Conservation (phyloP, 2,329 filamentous ascomycete genomes). For the Fusarium penzigii region DNA sequence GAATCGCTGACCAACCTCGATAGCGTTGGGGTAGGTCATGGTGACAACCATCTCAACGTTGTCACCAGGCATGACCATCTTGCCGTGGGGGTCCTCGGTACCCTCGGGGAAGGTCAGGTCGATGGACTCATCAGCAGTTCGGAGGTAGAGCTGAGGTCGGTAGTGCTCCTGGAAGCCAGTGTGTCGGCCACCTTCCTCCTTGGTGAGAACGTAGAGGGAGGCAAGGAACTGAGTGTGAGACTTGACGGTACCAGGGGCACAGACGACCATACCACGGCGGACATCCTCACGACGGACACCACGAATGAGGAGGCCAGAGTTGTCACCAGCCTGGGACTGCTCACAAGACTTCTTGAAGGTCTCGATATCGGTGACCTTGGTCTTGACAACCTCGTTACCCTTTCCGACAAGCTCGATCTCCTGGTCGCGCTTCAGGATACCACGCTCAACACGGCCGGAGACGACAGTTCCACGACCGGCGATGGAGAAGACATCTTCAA, state of each 20-base stretch:
- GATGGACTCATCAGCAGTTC: conserved; percentile 82
- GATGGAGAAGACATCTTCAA: conserved; percentile 92
- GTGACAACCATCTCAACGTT: conserved; percentile 96
- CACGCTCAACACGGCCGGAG: conserved; percentile 96
- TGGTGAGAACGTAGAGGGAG: conserved; percentile 95
- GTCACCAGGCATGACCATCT: conserved; percentile 97
- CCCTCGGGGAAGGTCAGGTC: conserved; percentile 85
- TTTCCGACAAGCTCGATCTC: conserved; percentile 96
- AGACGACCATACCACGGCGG: conserved; percentile 90
- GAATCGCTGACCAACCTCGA: conserved; percentile 93
- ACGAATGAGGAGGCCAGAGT: conserved; percentile 94
- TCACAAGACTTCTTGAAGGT: conserved; percentile 99
- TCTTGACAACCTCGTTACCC: conserved; percentile 81
- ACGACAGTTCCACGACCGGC: conserved; percentile 94
- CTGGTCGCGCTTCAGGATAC: conserved; percentile 86
- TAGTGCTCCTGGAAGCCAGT: conserved; percentile 96
- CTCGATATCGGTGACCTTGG: conserved; percentile 99
- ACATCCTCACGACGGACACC: conserved; percentile 96
- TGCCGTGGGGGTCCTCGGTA: conserved; percentile 67
- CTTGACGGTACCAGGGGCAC: conserved; percentile 79
- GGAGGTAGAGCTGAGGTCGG: conserved; percentile 93
- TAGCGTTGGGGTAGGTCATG: conserved; percentile 80
- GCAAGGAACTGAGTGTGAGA: conserved; percentile 89
- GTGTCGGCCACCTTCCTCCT: conserved; percentile 97
- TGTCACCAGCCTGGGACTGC: conserved; percentile 93